Evolutionary conservation across 1,139 yeast species (phyloP), one percentile per base, ranked within the genome.

Genomic region (Hyphopichia buzzinii): DNA sequence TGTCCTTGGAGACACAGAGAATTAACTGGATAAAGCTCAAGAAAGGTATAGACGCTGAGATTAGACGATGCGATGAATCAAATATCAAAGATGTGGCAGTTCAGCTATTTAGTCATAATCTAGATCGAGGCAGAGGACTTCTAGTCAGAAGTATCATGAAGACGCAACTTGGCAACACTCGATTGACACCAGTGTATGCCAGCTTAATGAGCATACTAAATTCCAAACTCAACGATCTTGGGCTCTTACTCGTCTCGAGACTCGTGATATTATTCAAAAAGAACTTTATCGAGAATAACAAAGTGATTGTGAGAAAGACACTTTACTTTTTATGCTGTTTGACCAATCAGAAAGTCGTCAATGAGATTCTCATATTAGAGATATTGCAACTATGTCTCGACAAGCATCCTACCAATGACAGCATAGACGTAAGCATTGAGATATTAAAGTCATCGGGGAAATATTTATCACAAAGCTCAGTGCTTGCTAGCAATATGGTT

Each of bases 221-320:
- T 55, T 72, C 84, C 6, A 80, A 83, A 48, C 54, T 86, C 4
- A 94, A 95, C 0, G 75, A 75, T 29, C 62, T 88, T 17, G 96
- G 96, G 2, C 74, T 73, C 39, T 54, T 84, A 4, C 44, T 86
- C 26, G 56, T 72, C 0, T 55, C 69, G 6, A 64, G 95, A 43
- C 59, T 83, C 22, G 62, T 84, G 1, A 51, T 82, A 3, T 81
- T 73, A 40, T 85, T 86, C 56, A 70, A 84, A 33, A 69, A 73
- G 44, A 71, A 74, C 3, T 84, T 68, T 53, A 62, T 70, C 12
- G 55, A 67, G 16, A 72, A 77, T 46, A 74, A 81, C 49, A 71
- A 68, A 40, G 45, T 52, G 0, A 51, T 54, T 3, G 77, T 81
- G 38, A 52, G 62, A 13, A 58, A 73, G 10, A 59, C 77, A 11